phyloP scores from a whole-genome alignment of 1,139 yeast species.

The Kodamaea anthophila region DNA sequence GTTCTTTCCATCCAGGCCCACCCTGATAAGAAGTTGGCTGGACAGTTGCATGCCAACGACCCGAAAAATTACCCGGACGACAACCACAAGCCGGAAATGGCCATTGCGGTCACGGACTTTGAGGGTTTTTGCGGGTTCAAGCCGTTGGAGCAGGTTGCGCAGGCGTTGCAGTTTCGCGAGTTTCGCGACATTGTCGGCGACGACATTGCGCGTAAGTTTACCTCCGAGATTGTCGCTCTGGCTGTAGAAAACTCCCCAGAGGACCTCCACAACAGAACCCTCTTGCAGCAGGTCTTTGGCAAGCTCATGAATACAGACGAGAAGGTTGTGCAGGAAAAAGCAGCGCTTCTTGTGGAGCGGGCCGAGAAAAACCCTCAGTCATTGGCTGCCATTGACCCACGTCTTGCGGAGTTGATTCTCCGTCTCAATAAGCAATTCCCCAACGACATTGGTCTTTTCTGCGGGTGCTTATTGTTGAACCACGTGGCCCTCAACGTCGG shows the following conservation, averaged over 20 bases:
- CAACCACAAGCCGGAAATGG: conserved; percentile 99
- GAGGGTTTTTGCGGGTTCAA: conserved; percentile 98
- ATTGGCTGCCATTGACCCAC: conserved; percentile 38
- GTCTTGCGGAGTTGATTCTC: conserved; percentile 64
- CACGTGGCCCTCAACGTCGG: conserved; percentile 83
- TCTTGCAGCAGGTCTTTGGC: conserved; percentile 70
- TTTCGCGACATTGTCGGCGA: conserved; percentile 64
- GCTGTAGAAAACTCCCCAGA: conserved; percentile 42
- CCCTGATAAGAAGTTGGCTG: conserved; percentile 85
- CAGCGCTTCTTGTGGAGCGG: conserved; percentile 57
- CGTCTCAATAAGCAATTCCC: conserved; percentile 87
- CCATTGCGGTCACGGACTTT: conserved; percentile 89
- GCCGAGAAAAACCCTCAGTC: conserved; percentile 47
- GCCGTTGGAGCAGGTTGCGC: conserved; percentile 72
- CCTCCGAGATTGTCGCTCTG: conserved; percentile 37
- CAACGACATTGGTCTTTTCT: conserved; percentile 86
- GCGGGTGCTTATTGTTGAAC: conserved; percentile 89
- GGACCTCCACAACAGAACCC: conserved; percentile 50
- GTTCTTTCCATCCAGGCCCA: conserved; percentile 96
- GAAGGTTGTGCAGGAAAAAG: conserved; percentile 43
- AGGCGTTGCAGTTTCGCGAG: conserved; percentile 63
- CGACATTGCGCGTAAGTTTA: conserved; percentile 49
- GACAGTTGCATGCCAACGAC: conserved; percentile 67
- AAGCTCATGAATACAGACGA: conserved; percentile 77
- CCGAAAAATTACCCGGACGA: conserved; percentile 96